Conservation (phyloP, 192 early-diverging fungal genomes). For the Coemansia sp. region DNA sequence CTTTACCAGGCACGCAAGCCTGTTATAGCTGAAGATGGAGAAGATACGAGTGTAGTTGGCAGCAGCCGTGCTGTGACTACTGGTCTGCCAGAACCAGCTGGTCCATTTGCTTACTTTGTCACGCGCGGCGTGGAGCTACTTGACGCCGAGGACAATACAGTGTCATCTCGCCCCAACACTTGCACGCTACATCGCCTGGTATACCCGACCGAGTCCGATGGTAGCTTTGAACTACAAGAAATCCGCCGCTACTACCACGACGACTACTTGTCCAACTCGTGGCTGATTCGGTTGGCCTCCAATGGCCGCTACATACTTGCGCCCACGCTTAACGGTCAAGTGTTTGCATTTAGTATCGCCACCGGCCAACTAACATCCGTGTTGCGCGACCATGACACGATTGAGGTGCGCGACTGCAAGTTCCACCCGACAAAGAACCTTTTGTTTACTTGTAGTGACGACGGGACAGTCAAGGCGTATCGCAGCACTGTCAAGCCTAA, state of each 20-base stretch:
- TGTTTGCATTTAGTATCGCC: slow-evolving; percentile 80
- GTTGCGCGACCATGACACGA: slow-evolving; percentile 85
- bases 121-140: slow-evolving; percentile 88
- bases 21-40: slow-evolving; percentile 41
- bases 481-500: slow-evolving; percentile 21
- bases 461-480: slow-evolving; percentile 70
- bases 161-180: slow-evolving; percentile 81
- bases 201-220: slow-evolving; percentile 71
- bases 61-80: background rate
- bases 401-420: slow-evolving; percentile 92
- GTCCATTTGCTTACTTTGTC: slow-evolving; percentile 77
- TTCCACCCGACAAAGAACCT: slow-evolving; percentile 82
- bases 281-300: slow-evolving; percentile 86
- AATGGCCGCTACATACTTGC: slow-evolving; percentile 90
- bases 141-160: slow-evolving; percentile 73
- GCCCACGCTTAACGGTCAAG: slow-evolving; percentile 85
- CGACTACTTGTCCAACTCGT: slow-evolving; percentile 89
- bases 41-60: slow-evolving; percentile 8
- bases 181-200: slow-evolving; percentile 85
- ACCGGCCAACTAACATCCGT: slow-evolving; percentile 77
- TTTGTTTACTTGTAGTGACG: slow-evolving; percentile 84
- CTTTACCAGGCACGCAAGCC: slow-evolving; percentile 31
- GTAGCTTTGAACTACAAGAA: slow-evolving; percentile 74
- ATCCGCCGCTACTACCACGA: slow-evolving; percentile 78
- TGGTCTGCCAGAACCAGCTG: slow-evolving; percentile 13